These are phyloP conservation scores for Stachybotrys chlorohalonatus DNA, from an alignment of 2,329 filamentous ascomycete species.

Conservation along the genomic window DNA sequence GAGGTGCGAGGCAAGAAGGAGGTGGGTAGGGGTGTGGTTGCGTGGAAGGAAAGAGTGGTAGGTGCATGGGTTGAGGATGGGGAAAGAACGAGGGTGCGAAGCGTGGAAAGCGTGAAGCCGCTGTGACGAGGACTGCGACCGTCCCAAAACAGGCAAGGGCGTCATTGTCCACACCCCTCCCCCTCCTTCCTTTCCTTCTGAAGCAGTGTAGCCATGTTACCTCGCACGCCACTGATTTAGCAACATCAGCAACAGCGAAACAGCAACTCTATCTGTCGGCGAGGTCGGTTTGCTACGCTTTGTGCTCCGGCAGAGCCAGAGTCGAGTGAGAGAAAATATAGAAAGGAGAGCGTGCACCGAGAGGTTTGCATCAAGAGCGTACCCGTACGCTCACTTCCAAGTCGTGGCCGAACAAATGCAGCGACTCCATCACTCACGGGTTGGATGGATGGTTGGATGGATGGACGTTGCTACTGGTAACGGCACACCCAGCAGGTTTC, in stretches of 20 bases:
- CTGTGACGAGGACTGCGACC: conserved; percentile 12
- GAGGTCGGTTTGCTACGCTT: too few species aligned
- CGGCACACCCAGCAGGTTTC: too few species aligned
- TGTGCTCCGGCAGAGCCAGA: too few species aligned
- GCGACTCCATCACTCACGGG: too few species aligned
- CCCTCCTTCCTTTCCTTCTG: neutral
- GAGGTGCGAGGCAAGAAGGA: neutral
- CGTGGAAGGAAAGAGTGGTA: neutral
- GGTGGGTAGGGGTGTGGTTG: neutral
- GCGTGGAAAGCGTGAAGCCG: conserved; percentile 6
- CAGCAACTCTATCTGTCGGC: too few species aligned
- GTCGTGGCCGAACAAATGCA: too few species aligned
- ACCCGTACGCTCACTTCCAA: too few species aligned
- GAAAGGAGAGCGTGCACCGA: too few species aligned
- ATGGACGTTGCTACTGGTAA: too few species aligned
- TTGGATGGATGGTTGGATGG: too few species aligned
- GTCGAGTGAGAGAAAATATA: too few species aligned
- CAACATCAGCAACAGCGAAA: neutral
- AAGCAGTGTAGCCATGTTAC: neutral
- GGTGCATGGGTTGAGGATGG: neutral
- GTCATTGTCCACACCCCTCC: neutral
- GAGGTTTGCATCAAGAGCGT: too few species aligned
- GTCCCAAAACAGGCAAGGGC: conserved; percentile 5
- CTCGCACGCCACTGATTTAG: neutral
- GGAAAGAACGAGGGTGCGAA: neutral